Evolutionary conservation across 192 early-diverging fungal genomes (phyloP).

Genomic region (Diversispora eburnea): DNA sequence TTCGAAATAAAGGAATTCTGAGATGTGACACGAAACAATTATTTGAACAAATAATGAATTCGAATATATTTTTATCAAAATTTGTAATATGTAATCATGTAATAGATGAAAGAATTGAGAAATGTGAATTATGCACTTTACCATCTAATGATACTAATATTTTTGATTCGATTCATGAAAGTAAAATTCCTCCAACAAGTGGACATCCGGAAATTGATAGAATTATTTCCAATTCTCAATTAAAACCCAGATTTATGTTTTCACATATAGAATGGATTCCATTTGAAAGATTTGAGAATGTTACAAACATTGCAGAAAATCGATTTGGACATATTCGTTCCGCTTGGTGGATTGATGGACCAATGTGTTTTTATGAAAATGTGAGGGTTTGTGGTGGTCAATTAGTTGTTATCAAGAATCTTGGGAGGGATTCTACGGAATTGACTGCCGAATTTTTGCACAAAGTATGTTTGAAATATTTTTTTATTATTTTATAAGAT

Average conservation of each 20-base stretch:
- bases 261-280: slow-evolving; percentile 6
- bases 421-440: not conserved
- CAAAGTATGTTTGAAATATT: not conserved
- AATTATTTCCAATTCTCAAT: slow-evolving; percentile 1
- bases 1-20: too few relatives aligned
- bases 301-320: not conserved
- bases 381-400: not conserved
- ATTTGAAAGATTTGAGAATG: slow-evolving; percentile 16
- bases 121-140: not conserved
- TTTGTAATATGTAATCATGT: not conserved
- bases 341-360: slow-evolving; percentile 10
- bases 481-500: not conserved
- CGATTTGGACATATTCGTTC: not conserved
- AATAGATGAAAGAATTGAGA: not conserved
- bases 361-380: not conserved
- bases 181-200: not conserved
- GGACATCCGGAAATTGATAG: slow-evolving; percentile 4
- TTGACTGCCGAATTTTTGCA: not conserved
- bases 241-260: not conserved
- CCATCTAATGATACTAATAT: too few relatives aligned
- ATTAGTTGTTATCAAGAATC: not conserved
- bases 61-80: too few relatives aligned
- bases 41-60: too few relatives aligned
- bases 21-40: too few relatives aligned
- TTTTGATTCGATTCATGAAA: not conserved